Evolutionary conservation across 2,329 filamentous ascomycete genomes (phyloP), one percentile per base, ranked within the genome.

Genomic region (Fusarium protoensiforme): DNA sequence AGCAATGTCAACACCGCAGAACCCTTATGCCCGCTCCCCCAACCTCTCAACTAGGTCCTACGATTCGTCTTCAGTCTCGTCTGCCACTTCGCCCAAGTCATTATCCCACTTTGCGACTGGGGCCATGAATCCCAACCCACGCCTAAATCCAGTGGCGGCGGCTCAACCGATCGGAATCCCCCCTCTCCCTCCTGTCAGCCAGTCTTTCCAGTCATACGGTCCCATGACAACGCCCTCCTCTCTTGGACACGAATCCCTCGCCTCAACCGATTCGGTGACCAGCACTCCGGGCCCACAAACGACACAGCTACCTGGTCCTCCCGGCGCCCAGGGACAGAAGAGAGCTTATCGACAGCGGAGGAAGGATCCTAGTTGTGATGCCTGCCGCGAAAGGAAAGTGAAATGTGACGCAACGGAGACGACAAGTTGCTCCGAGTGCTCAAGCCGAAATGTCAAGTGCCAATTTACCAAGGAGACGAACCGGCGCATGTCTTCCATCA

Each of bases 391-490:
- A 78, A 86, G 91, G 73, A 93, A 93, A 83, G 91, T 93, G 80
- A 93, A 93, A 88, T 99, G 96, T 82, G 96, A 99, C 85, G 96
- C 96, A 35, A 98, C 96, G 18, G 96, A 98, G 81, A 98, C 94
- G 20, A 92, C 94, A 13, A 98, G 96, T 83, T 99, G 96, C 82
- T 98, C 96, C 2, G 96, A 99, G 84, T 99, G 96, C 84, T 96
- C 94, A 6, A 98, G 95, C 81, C 92, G 96, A 74, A 97, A 96
- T 80, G 96, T 98, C 74, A 97, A 97, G 82, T 99, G 96, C 80
- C 96, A 98, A 80, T 99, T 99, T 81, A 99, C 96, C 58, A 99
- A 99, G 84, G 96, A 99, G 83, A 99, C 96, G 14, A 99, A 99
- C 81, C 90, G 96, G 67, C 91, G 96, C 71, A 99, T 99, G 96